Percentiles rank a stretch among this genome's conserved stretches.
Conservation (phyloP, 163 green algal species). For the Chloromonas sp. region DNA sequence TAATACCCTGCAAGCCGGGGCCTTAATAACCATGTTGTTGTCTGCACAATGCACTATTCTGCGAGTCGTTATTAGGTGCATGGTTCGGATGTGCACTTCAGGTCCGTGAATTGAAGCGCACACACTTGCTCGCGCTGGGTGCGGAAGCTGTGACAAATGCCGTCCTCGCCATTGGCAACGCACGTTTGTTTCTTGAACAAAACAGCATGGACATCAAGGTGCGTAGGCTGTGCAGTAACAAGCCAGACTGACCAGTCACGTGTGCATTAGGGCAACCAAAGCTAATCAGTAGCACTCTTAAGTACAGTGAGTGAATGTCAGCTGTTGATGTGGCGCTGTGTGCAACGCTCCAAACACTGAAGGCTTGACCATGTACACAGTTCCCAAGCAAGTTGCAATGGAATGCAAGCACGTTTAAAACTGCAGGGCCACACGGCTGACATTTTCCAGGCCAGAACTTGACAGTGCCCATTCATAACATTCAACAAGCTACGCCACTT, state of each 20-base stretch:
- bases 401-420: too few species aligned
- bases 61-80: too few species aligned
- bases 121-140: constrained; percentile 13
- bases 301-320: neutral
- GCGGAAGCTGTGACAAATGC: constrained; percentile 45
- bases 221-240: neutral
- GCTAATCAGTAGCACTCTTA: neutral
- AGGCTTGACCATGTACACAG: too few species aligned
- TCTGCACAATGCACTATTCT: too few species aligned
- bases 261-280: neutral
- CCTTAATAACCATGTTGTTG: too few species aligned
- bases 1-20: too few species aligned
- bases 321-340: neutral
- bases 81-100: neutral
- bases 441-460: too few species aligned
- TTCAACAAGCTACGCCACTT: too few species aligned
- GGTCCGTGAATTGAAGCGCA: constrained; percentile 4
- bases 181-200: constrained; percentile 33
- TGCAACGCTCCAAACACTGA: neutral
- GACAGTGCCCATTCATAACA: too few species aligned
- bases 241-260: neutral
- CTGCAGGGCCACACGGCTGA: too few species aligned
- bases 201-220: constrained; percentile 22
- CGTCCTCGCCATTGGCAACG: constrained; percentile 38
- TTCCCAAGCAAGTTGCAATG: too few species aligned